phyloP scores from a whole-genome alignment of 768 basidiomycete genomes.

The Postia placenta region DNA sequence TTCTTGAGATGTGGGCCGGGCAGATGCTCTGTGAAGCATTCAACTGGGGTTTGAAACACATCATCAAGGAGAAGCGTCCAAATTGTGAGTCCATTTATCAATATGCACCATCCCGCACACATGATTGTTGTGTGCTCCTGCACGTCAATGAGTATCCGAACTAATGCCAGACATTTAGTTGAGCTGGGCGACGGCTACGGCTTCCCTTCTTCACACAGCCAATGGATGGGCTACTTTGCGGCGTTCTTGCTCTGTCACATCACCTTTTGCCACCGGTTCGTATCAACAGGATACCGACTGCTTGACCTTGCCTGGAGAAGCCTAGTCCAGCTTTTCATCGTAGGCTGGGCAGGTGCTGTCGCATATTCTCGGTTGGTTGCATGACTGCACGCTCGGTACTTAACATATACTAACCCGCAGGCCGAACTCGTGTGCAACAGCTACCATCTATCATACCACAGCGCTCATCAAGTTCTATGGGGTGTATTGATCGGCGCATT shows the following conservation, averaged over 20 bases:
- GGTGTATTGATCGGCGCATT: conserved; percentile 58
- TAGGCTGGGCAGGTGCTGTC: conserved; percentile 55
- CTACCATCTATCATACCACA: conserved; percentile 69
- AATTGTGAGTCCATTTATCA: conserved; percentile 35
- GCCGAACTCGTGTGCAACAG: conserved; percentile 28
- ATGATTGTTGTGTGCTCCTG: no score
- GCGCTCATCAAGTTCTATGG: conserved; percentile 66
- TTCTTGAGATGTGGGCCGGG: conserved; percentile 81
- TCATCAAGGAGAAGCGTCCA: conserved; percentile 66
- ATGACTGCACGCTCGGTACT: neutral
- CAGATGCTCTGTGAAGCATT: conserved; percentile 67
- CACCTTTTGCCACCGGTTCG: conserved; percentile 60
- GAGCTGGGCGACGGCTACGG: conserved; percentile 70
- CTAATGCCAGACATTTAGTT: no score
- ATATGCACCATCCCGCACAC: neutral
- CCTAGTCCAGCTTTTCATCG: conserved; percentile 42
- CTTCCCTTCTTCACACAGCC: conserved; percentile 85
- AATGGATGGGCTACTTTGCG: conserved; percentile 86
- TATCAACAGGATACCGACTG: conserved; percentile 40
- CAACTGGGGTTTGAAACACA: conserved; percentile 63
- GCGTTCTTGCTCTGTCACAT: conserved; percentile 73
- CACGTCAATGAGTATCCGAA: no score
- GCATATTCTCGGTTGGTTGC: conserved; percentile 69
- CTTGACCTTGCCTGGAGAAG: conserved; percentile 49
- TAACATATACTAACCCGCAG: neutral